A percentile compares a stretch with the other conserved stretches of the same genome.
Evolutionary conservation across 176 grass and related monocot genomes (phyloP).

Genomic region (Tillandsia leiboldiana): DNA sequence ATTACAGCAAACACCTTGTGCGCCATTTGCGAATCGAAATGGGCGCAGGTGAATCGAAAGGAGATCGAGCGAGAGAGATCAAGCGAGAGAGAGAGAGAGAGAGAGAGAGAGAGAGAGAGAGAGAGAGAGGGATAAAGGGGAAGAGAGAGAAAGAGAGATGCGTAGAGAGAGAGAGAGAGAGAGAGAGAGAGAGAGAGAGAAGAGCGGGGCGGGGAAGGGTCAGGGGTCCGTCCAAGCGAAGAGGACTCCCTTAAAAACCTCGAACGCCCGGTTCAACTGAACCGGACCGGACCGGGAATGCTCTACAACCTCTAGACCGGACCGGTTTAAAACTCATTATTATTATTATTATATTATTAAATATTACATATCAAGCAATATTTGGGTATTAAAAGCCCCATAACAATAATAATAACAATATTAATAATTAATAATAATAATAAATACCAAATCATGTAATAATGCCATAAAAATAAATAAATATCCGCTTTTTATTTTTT

Average conservation of each 20-base stretch:
- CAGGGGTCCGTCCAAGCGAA: constrained; percentile 12
- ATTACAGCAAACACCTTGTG: too few relatives aligned
- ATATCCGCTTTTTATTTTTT: too few relatives aligned
- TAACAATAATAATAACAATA: too few relatives aligned
- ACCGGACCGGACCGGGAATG: background rate
- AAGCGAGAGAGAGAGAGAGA: background rate
- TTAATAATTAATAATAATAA: too few relatives aligned
- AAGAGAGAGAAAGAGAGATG: constrained; percentile 6
- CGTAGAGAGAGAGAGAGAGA: constrained; percentile 2
- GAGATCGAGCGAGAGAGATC: background rate
- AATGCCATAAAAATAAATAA: too few relatives aligned
- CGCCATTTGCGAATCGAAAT: background rate
- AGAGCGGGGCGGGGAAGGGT: constrained; percentile 13
- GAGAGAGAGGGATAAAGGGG: background rate
- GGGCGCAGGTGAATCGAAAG: background rate
- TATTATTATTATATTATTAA: too few relatives aligned
- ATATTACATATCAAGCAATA: too few relatives aligned
- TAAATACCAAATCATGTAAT: too few relatives aligned
- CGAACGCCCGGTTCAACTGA: background rate
- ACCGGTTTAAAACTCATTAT: too few relatives aligned
- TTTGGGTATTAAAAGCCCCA: too few relatives aligned
- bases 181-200: constrained; percentile 12
- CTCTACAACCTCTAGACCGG: too few relatives aligned
- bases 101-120: background rate
- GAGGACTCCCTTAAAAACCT: constrained; percentile 7